phyloP scores from a whole-genome alignment of 257 asterid species.

The Solanum microdontum region DNA sequence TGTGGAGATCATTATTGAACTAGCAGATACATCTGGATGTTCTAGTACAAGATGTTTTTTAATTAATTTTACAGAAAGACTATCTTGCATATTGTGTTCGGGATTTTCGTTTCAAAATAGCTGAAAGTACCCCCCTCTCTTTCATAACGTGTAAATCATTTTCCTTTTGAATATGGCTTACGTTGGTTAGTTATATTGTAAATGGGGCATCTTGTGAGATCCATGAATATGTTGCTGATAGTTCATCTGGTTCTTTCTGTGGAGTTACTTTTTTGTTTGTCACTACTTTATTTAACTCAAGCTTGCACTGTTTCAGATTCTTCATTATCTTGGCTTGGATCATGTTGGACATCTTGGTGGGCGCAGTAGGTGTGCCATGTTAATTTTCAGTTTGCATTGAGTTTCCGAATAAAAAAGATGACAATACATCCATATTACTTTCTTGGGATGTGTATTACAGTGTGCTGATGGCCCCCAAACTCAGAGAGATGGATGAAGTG shows the following conservation, averaged over 20 bases:
- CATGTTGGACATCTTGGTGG: conserved; percentile 96
- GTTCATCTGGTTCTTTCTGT: background rate
- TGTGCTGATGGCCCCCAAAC: conserved; percentile 72
- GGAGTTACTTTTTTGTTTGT: background rate
- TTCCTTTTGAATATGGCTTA: background rate
- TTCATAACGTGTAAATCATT: background rate
- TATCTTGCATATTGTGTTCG: background rate
- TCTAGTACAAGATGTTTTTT: background rate
- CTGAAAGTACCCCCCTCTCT: background rate
- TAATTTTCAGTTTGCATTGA: background rate
- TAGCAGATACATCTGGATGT: background rate
- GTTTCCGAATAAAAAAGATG: background rate
- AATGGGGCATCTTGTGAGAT: background rate
- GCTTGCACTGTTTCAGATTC: conserved; percentile 52
- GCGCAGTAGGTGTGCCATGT: conserved; percentile 48
- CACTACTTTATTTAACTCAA: conserved; percentile 6
- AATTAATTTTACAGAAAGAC: background rate
- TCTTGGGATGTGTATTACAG: conserved; percentile 23
- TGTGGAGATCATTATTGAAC: background rate
- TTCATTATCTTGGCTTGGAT: conserved; percentile 95
- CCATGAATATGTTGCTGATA: background rate
- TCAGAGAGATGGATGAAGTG: conserved; percentile 80
- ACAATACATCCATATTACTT: background rate
- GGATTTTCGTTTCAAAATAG: background rate
- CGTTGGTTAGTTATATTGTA: background rate